Conservation (phyloP, 805 yeast species). For the Kockiozyma suomiensis region DNA sequence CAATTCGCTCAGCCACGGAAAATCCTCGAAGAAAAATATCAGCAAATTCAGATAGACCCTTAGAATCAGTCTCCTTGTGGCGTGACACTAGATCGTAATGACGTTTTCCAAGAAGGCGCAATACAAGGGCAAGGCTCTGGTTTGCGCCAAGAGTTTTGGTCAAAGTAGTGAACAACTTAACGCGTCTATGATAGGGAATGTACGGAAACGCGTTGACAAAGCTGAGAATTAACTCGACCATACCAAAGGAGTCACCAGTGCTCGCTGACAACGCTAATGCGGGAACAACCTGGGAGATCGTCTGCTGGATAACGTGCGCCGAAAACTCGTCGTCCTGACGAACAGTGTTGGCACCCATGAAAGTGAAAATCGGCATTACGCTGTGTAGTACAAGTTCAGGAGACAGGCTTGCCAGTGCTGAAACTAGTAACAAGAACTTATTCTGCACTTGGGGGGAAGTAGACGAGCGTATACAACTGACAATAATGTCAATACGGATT, state of each 20-base stretch:
- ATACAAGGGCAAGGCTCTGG: constrained; percentile 66
- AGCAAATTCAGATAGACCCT: constrained; percentile 69
- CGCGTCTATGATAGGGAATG: constrained; percentile 95
- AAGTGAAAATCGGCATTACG: constrained; percentile 99
- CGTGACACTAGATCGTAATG: constrained; percentile 57
- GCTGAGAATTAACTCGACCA: constrained; percentile 64
- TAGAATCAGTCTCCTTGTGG: constrained; percentile 67
- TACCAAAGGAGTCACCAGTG: constrained; percentile 15
- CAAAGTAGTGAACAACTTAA: constrained; percentile 77
- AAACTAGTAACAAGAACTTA: constrained; percentile 76
- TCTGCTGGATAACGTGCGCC: constrained; percentile 87
- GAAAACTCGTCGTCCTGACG: constrained; percentile 97
- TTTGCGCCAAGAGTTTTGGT: constrained; percentile 72
- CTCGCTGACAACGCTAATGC: constrained; percentile 62
- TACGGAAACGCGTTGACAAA: constrained; percentile 94
- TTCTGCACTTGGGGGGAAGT: constrained; percentile 95
- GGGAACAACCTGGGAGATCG: constrained; percentile 86
- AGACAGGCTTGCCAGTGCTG: constrained; percentile 82
- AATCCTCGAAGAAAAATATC: constrained; percentile 70
- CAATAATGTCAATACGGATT: constrained; percentile 85
- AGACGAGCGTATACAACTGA: constrained; percentile 85
- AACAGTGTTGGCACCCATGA: constrained; percentile 97
- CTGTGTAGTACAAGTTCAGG: constrained; percentile 93
- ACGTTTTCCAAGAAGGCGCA: constrained; percentile 81
- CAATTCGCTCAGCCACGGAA: constrained; percentile 65